Evolutionary conservation across 2,329 filamentous ascomycete genomes (phyloP).

Genomic region (Berkeleyomyces rouxiae): DNA sequence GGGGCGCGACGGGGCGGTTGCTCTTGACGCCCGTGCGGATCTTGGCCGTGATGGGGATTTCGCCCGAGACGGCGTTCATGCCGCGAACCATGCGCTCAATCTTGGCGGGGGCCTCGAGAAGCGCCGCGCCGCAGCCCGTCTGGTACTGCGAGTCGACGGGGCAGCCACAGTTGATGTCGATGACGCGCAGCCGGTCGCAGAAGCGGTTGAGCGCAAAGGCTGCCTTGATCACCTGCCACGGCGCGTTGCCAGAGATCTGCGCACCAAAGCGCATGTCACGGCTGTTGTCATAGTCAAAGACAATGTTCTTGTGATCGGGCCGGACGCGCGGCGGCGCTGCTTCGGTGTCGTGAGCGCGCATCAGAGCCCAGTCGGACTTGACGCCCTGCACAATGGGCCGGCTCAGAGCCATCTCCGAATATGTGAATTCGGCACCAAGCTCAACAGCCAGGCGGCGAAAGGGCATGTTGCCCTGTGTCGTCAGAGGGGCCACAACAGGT

Average conservation of each 20-base stretch:
- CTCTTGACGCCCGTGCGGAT: constrained; percentile 83
- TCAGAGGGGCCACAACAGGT: constrained; percentile 81
- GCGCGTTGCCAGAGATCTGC: constrained; percentile 84
- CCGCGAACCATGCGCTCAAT: constrained; percentile 87
- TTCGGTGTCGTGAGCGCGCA: constrained; percentile 84
- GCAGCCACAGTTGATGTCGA: constrained; percentile 94
- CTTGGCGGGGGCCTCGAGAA: constrained; percentile 77
- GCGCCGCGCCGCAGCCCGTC: constrained; percentile 72
- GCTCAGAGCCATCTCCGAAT: constrained; percentile 96
- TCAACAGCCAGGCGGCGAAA: constrained; percentile 83
- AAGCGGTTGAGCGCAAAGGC: constrained; percentile 64
- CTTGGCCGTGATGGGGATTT: constrained; percentile 86
- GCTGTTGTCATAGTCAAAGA: constrained; percentile 67
- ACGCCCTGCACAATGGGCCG: constrained; percentile 77
- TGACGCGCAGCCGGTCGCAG: constrained; percentile 69
- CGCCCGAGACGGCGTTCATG: constrained; percentile 85
- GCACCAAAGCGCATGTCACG: constrained; percentile 79
- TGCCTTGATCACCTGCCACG: constrained; percentile 77
- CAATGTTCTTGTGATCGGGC: constrained; percentile 24
- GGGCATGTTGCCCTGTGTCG: constrained; percentile 89
- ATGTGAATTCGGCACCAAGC: constrained; percentile 80
- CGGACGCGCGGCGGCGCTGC: constrained; percentile 52
- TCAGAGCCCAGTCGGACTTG: constrained; percentile 83
- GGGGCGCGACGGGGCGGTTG: constrained; percentile 59
- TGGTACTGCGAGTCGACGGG: constrained; percentile 90